phyloP scores from a whole-genome alignment of 2,329 filamentous ascomycete genomes.

The Botrytis tulipae region DNA sequence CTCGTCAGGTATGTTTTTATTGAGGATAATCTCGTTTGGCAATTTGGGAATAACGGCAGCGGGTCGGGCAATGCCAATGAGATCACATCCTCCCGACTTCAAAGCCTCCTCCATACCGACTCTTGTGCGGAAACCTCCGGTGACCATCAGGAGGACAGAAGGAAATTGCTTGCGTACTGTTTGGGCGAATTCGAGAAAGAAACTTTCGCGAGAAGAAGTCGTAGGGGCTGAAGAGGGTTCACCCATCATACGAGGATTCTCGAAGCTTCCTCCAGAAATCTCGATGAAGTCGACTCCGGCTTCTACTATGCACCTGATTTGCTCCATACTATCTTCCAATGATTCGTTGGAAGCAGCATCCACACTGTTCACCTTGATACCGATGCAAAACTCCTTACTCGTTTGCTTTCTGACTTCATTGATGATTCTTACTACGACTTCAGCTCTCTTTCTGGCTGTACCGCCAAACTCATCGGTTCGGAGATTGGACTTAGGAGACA shows the following conservation, averaged over 20 bases:
- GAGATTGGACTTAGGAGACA: constrained; percentile 65
- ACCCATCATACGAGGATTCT: constrained; percentile 44
- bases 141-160: constrained; percentile 53
- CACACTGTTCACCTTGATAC: constrained; percentile 56
- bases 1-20: constrained; percentile 34
- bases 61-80: constrained; percentile 50
- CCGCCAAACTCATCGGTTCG: constrained; percentile 69
- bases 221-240: constrained; percentile 24
- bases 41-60: constrained; percentile 46
- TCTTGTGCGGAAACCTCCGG: constrained; percentile 60
- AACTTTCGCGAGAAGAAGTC: constrained; percentile 59
- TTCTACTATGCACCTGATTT: constrained; percentile 50
- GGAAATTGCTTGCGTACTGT: constrained; percentile 48
- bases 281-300: constrained; percentile 64
- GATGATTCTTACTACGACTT: constrained; percentile 65
- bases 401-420: constrained; percentile 51
- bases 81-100: constrained; percentile 46
- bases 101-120: constrained; percentile 51
- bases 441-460: constrained; percentile 65
- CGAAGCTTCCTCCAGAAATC: constrained; percentile 61
- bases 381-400: constrained; percentile 46
- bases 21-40: constrained; percentile 41
- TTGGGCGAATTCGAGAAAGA: constrained; percentile 66
- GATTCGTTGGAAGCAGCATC: constrained; percentile 46
- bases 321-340: constrained; percentile 55